Evolutionary conservation across 352 stramenopile genomes (phyloP).

Genomic region (Phytopythium aichiense): DNA sequence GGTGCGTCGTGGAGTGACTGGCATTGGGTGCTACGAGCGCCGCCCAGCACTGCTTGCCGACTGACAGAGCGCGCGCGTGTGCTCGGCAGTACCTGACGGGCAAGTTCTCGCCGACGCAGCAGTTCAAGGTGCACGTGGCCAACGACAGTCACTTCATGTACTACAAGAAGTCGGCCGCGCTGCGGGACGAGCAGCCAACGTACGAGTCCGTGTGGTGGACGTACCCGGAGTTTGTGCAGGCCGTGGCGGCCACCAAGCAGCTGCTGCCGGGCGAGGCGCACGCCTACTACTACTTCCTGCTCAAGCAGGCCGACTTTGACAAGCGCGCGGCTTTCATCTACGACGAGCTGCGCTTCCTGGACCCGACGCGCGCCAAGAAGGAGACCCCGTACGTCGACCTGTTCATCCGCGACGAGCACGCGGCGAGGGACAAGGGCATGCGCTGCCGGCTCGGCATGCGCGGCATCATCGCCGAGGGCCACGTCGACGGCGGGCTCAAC

Average conservation of each 20-base stretch:
- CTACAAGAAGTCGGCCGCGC: slow-evolving; percentile 51
- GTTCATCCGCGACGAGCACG: slow-evolving; percentile 38
- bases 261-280: slow-evolving; percentile 15
- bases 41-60: background rate
- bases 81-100: slow-evolving; percentile 39
- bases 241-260: slow-evolving; percentile 19
- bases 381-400: slow-evolving; percentile 41
- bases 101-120: slow-evolving; percentile 27
- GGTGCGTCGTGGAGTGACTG: slow-evolving; percentile 4
- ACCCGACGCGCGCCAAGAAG: slow-evolving; percentile 76
- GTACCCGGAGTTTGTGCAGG: slow-evolving; percentile 52
- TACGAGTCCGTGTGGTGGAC: slow-evolving; percentile 55
- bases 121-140: slow-evolving; percentile 60
- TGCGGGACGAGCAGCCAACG: slow-evolving; percentile 27
- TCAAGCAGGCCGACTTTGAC: slow-evolving; percentile 44
- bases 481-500: slow-evolving; percentile 94
- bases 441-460: slow-evolving; percentile 89
- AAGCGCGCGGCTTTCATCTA: slow-evolving; percentile 50
- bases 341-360: slow-evolving; percentile 91
- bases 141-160: slow-evolving; percentile 96
- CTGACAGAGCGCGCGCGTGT: background rate
- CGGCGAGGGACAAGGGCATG: slow-evolving; percentile 43
- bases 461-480: slow-evolving; percentile 90
- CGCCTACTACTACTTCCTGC: slow-evolving; percentile 59
- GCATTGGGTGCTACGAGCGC: background rate